Conservation (phyloP, 768 basidiomycete genomes). For the Sarcomyxa edulis region DNA sequence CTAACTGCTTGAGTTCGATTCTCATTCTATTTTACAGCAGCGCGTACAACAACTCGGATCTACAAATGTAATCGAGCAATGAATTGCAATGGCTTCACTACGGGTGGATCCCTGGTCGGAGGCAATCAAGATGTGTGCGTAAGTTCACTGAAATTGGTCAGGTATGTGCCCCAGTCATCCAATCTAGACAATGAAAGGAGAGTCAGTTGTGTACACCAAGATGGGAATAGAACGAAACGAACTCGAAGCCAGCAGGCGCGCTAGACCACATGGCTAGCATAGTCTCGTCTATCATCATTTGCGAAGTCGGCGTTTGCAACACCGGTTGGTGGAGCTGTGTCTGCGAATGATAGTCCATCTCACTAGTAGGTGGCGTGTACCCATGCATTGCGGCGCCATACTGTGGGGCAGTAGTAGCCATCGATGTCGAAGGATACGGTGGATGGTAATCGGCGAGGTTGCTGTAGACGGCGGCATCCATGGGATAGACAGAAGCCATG, state of each 20-base stretch:
- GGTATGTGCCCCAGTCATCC: slow-evolving; percentile 38
- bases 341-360: slow-evolving; percentile 7
- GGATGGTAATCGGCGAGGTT: too few species aligned
- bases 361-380: background rate
- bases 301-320: slow-evolving; percentile 14
- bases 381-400: background rate
- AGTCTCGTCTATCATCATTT: slow-evolving; percentile 36
- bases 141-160: slow-evolving; percentile 33
- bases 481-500: too few species aligned
- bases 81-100: too few species aligned
- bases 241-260: slow-evolving; percentile 59
- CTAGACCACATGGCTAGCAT: slow-evolving; percentile 60
- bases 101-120: too few species aligned
- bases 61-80: too few species aligned
- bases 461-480: too few species aligned
- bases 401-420: background rate
- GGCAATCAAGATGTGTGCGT: too few species aligned
- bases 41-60: too few species aligned
- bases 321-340: slow-evolving; percentile 20
- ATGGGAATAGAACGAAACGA: slow-evolving; percentile 5
- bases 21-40: too few species aligned
- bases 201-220: background rate
- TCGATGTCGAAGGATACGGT: too few species aligned
- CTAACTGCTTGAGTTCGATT: too few species aligned
- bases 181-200: slow-evolving; percentile 20